Percentiles rank a stretch among this genome's conserved stretches.
phyloP scores from a whole-genome alignment of 192 early-diverging fungal species.

The Paraglomus occultum region DNA sequence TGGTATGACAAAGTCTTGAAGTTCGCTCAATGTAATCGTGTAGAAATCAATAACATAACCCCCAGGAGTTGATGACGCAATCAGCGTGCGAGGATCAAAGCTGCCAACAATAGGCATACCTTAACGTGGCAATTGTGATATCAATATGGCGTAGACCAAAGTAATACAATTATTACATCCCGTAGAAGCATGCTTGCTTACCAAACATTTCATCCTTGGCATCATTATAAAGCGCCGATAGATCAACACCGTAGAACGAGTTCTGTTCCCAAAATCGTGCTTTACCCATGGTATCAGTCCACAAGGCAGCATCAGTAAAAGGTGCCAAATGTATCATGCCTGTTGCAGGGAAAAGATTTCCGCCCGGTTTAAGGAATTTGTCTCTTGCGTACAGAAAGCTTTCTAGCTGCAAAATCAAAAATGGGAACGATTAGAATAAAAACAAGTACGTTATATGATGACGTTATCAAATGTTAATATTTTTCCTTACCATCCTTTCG shows the following conservation, averaged over 20 bases:
- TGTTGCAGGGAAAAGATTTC: slow-evolving; percentile 85
- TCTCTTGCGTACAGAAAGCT: slow-evolving; percentile 86
- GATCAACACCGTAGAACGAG: slow-evolving; percentile 92
- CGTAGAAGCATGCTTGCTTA: slow-evolving; percentile 32
- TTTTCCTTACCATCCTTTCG: slow-evolving; percentile 82
- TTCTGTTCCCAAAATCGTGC: slow-evolving; percentile 82
- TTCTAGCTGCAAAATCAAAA: slow-evolving; percentile 58
- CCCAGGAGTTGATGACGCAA: slow-evolving; percentile 60
- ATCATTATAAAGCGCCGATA: slow-evolving; percentile 76
- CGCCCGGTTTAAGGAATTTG: slow-evolving; percentile 88
- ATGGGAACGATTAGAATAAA: slow-evolving; percentile 8
- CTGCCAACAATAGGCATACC: slow-evolving; percentile 90
- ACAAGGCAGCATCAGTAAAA: slow-evolving; percentile 71
- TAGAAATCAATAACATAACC: slow-evolving; percentile 76
- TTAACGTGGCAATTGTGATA: slow-evolving; percentile 24
- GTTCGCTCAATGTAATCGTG: slow-evolving; percentile 70
- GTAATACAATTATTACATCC: background rate
- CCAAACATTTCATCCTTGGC: slow-evolving; percentile 91
- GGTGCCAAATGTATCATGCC: slow-evolving; percentile 92
- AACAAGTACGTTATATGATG: background rate
- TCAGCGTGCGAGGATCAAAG: slow-evolving; percentile 79
- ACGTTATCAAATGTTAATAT: background rate
- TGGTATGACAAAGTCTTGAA: slow-evolving; percentile 85
- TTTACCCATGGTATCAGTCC: slow-evolving; percentile 93
- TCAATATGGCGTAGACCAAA: slow-evolving; percentile 23